phyloP scores from a whole-genome alignment of 768 basidiomycete species.

The Boletellus ananas region DNA sequence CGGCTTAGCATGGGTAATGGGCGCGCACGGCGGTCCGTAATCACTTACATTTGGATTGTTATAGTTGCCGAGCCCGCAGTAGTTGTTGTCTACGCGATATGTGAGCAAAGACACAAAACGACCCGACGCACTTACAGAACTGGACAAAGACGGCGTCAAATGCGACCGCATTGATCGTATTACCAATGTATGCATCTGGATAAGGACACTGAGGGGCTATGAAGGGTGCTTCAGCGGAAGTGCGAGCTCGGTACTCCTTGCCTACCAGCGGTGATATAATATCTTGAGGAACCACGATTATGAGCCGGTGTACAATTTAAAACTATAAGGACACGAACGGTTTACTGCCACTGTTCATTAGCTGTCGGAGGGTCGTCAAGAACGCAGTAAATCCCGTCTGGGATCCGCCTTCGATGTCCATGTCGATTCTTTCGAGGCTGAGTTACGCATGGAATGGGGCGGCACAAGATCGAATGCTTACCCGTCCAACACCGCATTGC shows the following conservation, averaged over 20 bases:
- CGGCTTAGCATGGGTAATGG: background rate
- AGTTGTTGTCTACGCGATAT: conserved; percentile 42
- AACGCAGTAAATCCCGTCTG: conserved; percentile 32
- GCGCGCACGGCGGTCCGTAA: background rate
- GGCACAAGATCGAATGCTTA: conserved; percentile 18
- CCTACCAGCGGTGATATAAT: conserved; percentile 42
- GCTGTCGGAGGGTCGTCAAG: conserved; percentile 25
- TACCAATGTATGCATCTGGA: conserved; percentile 44
- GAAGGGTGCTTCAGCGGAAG: background rate
- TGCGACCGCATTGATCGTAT: conserved; percentile 37
- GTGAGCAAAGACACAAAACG: background rate
- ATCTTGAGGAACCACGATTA: conserved; percentile 22
- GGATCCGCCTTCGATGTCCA: conserved; percentile 47
- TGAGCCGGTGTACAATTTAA: conserved; percentile 1
- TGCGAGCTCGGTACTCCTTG: background rate
- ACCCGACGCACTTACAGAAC: conserved; percentile 33
- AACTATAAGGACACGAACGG: conserved; percentile 12
- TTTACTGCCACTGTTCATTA: conserved; percentile 29
- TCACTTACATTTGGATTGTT: conserved; percentile 39
- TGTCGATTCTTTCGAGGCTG: conserved; percentile 33
- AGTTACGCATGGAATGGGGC: background rate
- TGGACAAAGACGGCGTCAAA: conserved; percentile 54
- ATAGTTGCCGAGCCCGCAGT: conserved; percentile 42
- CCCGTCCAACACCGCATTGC: conserved; percentile 70
- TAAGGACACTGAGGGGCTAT: conserved; percentile 44